Evolutionary conservation across 2,329 filamentous ascomycete species (phyloP).

Genomic region (Aureobasidium sp.): DNA sequence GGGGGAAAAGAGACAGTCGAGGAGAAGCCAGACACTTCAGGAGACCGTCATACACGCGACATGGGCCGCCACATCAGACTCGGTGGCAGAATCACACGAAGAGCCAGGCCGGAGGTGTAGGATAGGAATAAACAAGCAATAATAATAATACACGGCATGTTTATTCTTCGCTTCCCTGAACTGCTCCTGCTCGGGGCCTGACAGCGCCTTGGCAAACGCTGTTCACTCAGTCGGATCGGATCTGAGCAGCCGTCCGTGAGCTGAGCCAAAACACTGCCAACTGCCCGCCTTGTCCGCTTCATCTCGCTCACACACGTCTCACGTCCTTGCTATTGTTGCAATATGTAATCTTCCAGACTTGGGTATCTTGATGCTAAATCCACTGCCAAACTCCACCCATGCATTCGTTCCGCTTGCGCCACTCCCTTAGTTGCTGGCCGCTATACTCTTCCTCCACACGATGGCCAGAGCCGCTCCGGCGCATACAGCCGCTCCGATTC

Average conservation of each 20-base stretch:
- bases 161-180: constrained; percentile 8
- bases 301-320: background rate
- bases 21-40: constrained; percentile 9
- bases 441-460: constrained; percentile 43
- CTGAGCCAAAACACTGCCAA: background rate
- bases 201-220: constrained; percentile 1
- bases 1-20: constrained; percentile 6
- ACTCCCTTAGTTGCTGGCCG: background rate
- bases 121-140: constrained; percentile 1
- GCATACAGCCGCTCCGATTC: constrained; percentile 60
- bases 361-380: constrained; percentile 11
- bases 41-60: constrained; percentile 7
- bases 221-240: background rate
- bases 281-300: background rate
- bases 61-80: constrained; percentile 2
- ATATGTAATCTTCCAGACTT: background rate
- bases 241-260: background rate
- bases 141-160: background rate
- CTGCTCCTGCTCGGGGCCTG: constrained; percentile 3
- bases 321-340: background rate
- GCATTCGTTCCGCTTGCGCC: background rate
- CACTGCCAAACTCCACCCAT: constrained; percentile 5
- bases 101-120: background rate
- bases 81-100: background rate
- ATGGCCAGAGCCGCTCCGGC: constrained; percentile 50